Base-by-base conservation (phyloP, 2,329 filamentous ascomycete genomes). In the Didymella pomorum region DNA sequence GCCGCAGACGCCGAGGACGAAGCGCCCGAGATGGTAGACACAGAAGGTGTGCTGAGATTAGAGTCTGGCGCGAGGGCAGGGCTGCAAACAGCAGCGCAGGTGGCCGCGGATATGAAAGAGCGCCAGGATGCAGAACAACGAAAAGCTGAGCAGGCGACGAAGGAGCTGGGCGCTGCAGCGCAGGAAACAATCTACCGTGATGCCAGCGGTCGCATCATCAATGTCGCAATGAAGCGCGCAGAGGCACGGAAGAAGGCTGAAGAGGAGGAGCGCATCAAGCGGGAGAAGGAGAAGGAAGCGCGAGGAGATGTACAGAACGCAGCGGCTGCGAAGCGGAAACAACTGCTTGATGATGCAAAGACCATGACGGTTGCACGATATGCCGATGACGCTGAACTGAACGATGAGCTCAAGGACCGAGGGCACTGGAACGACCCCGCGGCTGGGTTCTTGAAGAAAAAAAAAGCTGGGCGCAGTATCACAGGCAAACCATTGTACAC, bases 381-480 rank as follows among this genome's bases (percentile, higher is more conserved):
- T 42, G 88, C 86, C n/a, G 93, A 98, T 71, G 96, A 99, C 71
- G 87, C 85, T 66, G 89, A 90, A 49, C 82, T 99, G 82, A 99
- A 99, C 68, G 83, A 85, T 33, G 92, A 96, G 76, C 71, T 97
- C 68, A 93, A 87, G 79, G 87, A 87, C 55, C 80, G 85, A 70
- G 84, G 88, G 57, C 82, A 94, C 66, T 99, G 96, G 96, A 94
- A 97, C 74, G 95, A 99, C 79, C 95, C 95, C 1, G 96, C 96
- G 78, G 89, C 89, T 58, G 85, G 87, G 67, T 96, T 98, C 70
- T 75, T 97, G 75, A 81, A 71, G 71, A 85, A 78, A 78, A 83
- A 80, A 65, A 76, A 77, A 60, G 71, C 69, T 43, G 79, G 75
- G 65, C 79, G 78, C 66, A 79, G 76, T 70, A 74, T 74, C 41